Evolutionary conservation across 805 yeast genomes (phyloP).

Genomic region (Schwanniomyces vanrijiae): DNA sequence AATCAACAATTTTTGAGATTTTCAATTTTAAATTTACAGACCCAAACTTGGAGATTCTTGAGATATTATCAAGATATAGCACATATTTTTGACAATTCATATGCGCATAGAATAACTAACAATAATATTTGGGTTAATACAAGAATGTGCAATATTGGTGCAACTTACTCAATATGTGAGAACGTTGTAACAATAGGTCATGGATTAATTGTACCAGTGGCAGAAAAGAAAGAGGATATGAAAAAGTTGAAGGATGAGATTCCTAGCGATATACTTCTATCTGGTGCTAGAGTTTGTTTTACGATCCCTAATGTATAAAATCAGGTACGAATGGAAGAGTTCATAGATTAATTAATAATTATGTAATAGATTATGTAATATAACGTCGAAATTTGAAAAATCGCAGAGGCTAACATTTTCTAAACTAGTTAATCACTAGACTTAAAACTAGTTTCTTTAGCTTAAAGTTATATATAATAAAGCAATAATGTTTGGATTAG

Average conservation of each 20-base stretch:
- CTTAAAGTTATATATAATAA: neutral
- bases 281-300: slow-evolving; percentile 37
- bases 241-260: slow-evolving; percentile 16
- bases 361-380: slow-evolving; percentile 5
- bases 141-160: slow-evolving; percentile 29
- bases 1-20: slow-evolving; percentile 32
- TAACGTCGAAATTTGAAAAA: slow-evolving; percentile 2
- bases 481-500: slow-evolving; percentile 67
- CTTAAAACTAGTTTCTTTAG: neutral
- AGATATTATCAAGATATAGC: slow-evolving; percentile 32
- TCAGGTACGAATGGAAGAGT: neutral
- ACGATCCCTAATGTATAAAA: slow-evolving; percentile 35
- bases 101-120: slow-evolving; percentile 15
- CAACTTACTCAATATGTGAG: slow-evolving; percentile 31
- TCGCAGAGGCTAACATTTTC: slow-evolving; percentile 3
- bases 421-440: neutral
- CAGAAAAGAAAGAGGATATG: slow-evolving; percentile 29
- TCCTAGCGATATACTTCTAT: slow-evolving; percentile 21
- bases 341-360: neutral
- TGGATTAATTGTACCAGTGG: slow-evolving; percentile 32
- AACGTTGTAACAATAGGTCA: slow-evolving; percentile 37
- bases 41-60: slow-evolving; percentile 42
- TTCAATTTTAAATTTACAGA: slow-evolving; percentile 34
- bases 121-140: slow-evolving; percentile 26
- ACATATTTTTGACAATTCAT: slow-evolving; percentile 21